Conservation (phyloP, 176 grass and related monocot genomes). For the Eremochloa ophiuroides region DNA sequence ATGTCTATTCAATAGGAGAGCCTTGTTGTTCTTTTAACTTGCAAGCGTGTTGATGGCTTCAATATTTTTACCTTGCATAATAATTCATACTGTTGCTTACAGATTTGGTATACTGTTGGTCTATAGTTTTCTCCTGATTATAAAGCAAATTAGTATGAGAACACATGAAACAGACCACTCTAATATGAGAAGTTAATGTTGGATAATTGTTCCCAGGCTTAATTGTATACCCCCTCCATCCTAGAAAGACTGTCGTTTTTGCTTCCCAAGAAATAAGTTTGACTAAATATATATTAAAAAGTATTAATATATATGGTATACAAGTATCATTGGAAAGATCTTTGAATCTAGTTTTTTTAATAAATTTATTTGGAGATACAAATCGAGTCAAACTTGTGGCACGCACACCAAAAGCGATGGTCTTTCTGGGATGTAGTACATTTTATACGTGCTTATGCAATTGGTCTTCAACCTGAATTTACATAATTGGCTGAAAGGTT, state of each 20-base stretch:
- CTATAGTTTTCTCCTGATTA: background rate
- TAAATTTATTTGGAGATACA: too few relatives aligned
- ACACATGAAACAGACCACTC: background rate
- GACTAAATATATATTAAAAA: too few relatives aligned
- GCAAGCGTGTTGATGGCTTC: background rate
- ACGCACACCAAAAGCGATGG: too few relatives aligned
- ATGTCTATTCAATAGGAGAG: background rate
- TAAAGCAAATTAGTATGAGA: background rate
- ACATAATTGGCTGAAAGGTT: background rate
- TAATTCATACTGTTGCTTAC: background rate
- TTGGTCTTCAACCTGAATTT: background rate
- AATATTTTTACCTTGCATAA: background rate
- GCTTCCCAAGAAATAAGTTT: too few relatives aligned
- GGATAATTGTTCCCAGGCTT: background rate
- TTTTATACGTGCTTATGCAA: background rate
- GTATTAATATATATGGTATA: too few relatives aligned
- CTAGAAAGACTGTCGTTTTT: too few relatives aligned
- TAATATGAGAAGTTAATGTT: background rate
- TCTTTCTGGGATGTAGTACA: too few relatives aligned
- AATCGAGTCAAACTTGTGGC: too few relatives aligned
- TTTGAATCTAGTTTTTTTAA: too few relatives aligned
- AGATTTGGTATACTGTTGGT: background rate
- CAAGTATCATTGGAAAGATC: too few relatives aligned
- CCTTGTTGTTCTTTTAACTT: background rate
- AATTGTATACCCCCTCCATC: too few relatives aligned